Evolutionary conservation across 2,329 filamentous ascomycete genomes (phyloP).

Genomic region (Aspergillus sp.): DNA sequence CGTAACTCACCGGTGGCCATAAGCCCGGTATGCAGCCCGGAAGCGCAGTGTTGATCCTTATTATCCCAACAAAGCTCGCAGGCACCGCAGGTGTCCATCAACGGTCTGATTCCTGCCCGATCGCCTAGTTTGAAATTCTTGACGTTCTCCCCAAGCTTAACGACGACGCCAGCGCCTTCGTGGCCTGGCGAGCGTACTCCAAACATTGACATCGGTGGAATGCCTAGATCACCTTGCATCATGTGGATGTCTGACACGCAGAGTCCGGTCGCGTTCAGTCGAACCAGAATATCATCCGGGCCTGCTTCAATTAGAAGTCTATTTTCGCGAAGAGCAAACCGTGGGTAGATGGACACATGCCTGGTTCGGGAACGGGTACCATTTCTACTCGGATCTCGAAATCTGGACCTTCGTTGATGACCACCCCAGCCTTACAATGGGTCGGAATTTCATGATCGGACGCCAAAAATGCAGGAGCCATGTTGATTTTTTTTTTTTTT

Average conservation of each 20-base stretch:
- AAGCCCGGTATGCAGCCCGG: constrained; percentile 40
- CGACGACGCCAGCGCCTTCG: constrained; percentile 59
- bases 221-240: constrained; percentile 55
- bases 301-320: constrained; percentile 30
- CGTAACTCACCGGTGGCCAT: constrained; percentile 37
- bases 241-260: constrained; percentile 60
- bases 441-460: constrained; percentile 40
- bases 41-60: constrained; percentile 50
- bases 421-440: constrained; percentile 52
- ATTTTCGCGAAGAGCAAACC: not conserved
- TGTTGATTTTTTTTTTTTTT: not conserved
- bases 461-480: not conserved
- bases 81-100: constrained; percentile 52
- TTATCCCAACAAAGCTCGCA: constrained; percentile 54
- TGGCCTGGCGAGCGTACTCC: constrained; percentile 52
- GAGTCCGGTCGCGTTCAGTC: constrained; percentile 58
- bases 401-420: constrained; percentile 51
- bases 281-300: constrained; percentile 56
- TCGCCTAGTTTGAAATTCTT: constrained; percentile 55
- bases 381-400: constrained; percentile 50
- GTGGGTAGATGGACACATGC: constrained; percentile 26
- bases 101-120: constrained; percentile 53
- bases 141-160: constrained; percentile 55
- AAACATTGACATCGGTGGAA: constrained; percentile 47
- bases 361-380: constrained; percentile 51